Evolutionary conservation across 257 asterid species (phyloP), one percentile per base, ranked within the genome.

Genomic region (Petunia secreta): DNA sequence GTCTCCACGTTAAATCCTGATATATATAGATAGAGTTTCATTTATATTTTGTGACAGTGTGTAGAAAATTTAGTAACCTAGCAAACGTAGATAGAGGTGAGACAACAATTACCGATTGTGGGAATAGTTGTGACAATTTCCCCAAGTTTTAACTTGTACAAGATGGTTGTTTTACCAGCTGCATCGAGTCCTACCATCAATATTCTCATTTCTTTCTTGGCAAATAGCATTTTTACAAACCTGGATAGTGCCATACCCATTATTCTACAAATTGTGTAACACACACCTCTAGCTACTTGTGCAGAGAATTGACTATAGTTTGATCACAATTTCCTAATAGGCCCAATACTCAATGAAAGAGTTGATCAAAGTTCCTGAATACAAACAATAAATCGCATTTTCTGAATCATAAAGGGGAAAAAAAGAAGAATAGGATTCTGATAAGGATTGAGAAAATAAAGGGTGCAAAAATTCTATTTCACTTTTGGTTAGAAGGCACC

Each of bases 161-260:
- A 81, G 11, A 87, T 87, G 4, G 90, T 89, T 13, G 90, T 87
- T 79, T 89, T 89, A 50, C 90, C 92, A 4, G 92, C 85, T 1
- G 88, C 87, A 74, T 89, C 89, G 16, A 89, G 90, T 53, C 92
- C 92, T 6, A 87, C 90, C 92, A 89, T 87, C 39, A 87, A 79
- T 73, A 89, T 89, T 83, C 89, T 87, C 89, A 89, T 89, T 44
- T 89, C 89, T 67, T 81, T 85, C 80, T 85, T 82, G 2, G 85
- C 86, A 68, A 85, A 86, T 6, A 87, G 80, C 86, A 71, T 78
- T 73, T 83, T 87, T 58, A 84, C 75, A 40, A 84, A 37, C 78
- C 85, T 59, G 3, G 92, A 87, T 75, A 89, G 54, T 3, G 88
- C 83, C 80, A 63, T 68, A 46, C 90, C 89, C 92, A 89, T 89